Evolutionary conservation across 2,329 filamentous ascomycete species (phyloP), one percentile per base, ranked within the genome.

Genomic region (Colletotrichum agaves): DNA sequence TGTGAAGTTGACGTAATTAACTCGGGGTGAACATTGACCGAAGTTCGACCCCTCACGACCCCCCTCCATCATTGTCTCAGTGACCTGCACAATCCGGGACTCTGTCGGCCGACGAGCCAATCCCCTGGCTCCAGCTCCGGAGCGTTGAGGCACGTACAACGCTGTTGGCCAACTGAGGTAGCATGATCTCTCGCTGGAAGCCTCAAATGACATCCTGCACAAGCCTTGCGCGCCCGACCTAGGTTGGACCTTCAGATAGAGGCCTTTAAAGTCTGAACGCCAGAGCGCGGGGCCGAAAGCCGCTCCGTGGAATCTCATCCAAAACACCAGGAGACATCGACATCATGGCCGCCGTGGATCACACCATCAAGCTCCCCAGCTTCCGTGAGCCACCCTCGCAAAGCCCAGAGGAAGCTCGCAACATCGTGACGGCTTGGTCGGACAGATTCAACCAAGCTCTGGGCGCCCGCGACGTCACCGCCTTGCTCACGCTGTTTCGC

Each of bases 401-500:
- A 11, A 50, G 33, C 10, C 58, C 59, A 17, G 49, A 57, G 11
- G 23, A 57, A 11, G 63, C 59, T 12, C 58, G 35, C 4, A 4
- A 7, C 2, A 57, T 67, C 21, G n/a, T 67, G 10, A 11, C 27
- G 19, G 37, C 17, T 4, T 67, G 63, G 63, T 23, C 19, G 11
- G 12, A 13, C 33, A 33, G 17, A 7, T 57, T 67, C 21, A 52
- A 63, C 2, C 19, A 15, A 15, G 11, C 31, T 7, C 27, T 67
- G 27, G 8, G n/a, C 41, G 44, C 12, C 17, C 13, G 6, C 6
- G 23, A 21, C 5, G 4, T 43, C 21, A 12, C 19, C 4, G 27
- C 17, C 2, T 17, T 63, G 11, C 19, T 41, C 4, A n/a, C 19
- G 1, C 8, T 86, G 2, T 83, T 88, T 49, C 71, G 72, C 13